Percentiles rank a stretch among this genome's conserved stretches.
Evolutionary conservation across 1,284 basidiomycete genomes (phyloP).

Genomic region (Ceratobasidium sp.): DNA sequence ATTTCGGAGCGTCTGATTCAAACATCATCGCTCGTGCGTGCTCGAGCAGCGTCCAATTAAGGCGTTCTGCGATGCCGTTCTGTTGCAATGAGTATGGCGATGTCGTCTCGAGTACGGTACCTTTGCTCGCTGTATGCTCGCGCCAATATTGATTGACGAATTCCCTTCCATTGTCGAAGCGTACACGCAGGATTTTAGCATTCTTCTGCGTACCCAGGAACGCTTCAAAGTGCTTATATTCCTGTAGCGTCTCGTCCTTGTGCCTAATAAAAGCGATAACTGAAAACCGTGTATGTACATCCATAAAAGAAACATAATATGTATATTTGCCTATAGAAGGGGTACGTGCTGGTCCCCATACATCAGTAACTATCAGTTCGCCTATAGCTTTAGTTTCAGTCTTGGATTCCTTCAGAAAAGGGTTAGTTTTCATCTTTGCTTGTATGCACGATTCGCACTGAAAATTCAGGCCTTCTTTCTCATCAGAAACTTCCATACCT

Average conservation of each 20-base stretch:
- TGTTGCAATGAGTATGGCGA: constrained; percentile 56
- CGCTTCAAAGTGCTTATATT: constrained; percentile 14
- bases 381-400: constrained; percentile 45
- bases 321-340: constrained; percentile 43
- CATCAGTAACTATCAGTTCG: constrained; percentile 49
- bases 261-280: constrained; percentile 47
- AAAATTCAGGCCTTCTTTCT: constrained; percentile 1
- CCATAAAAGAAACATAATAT: constrained; percentile 51
- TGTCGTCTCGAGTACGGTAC: constrained; percentile 49
- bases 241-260: constrained; percentile 48
- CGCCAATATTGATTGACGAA: constrained; percentile 43
- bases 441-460: constrained; percentile 49
- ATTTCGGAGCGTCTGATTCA: constrained; percentile 51
- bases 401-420: constrained; percentile 46
- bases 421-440: constrained; percentile 48
- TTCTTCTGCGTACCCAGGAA: background rate
- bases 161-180: constrained; percentile 46
- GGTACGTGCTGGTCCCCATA: constrained; percentile 49
- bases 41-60: constrained; percentile 53
- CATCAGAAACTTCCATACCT: constrained; percentile 51
- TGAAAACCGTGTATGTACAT: constrained; percentile 47
- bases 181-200: background rate
- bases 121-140: constrained; percentile 26
- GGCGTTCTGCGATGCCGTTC: constrained; percentile 57
- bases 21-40: constrained; percentile 48